Evolutionary conservation across 2,329 filamentous ascomycete genomes (phyloP).

Genomic region (Monosporascus cannonballus): DNA sequence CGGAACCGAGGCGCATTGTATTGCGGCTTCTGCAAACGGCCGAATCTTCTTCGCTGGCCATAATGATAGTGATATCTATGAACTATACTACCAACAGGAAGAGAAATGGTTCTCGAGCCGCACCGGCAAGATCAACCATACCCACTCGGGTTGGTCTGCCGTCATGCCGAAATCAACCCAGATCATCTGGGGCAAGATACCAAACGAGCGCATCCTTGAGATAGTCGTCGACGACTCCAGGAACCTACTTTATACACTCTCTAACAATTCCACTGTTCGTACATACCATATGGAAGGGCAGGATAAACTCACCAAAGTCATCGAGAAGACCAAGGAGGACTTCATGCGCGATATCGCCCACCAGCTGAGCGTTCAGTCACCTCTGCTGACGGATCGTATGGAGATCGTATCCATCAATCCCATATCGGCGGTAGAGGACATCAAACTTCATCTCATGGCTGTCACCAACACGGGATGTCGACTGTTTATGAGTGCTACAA

Average conservation of each 20-base stretch:
- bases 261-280: conserved; percentile 79
- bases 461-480: conserved; percentile 86
- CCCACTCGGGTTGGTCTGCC: conserved; percentile 63
- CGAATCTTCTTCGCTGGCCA: conserved; percentile 89
- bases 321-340: conserved; percentile 57
- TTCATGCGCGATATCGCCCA: conserved; percentile 73
- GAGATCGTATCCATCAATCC: conserved; percentile 79
- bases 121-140: conserved; percentile 86
- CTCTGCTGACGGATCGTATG: conserved; percentile 62
- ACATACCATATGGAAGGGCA: conserved; percentile 78
- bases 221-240: conserved; percentile 86
- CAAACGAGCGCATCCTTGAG: conserved; percentile 62
- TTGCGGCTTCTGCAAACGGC: conserved; percentile 76
- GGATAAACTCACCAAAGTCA: conserved; percentile 55
- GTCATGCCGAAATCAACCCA: conserved; percentile 50
- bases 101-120: conserved; percentile 93
- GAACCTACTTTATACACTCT: conserved; percentile 85
- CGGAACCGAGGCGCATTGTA: conserved; percentile 69
- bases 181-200: conserved; percentile 44
- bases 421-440: conserved; percentile 72
- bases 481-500: conserved; percentile 86
- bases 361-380: conserved; percentile 65
- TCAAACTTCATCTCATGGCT: conserved; percentile 82
- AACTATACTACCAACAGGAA: conserved; percentile 93
- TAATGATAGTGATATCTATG: conserved; percentile 80